These are phyloP conservation scores for Cystobasidium slooffiae DNA, from an alignment of 1,284 basidiomycete genomes.

Conservation along the genomic window DNA sequence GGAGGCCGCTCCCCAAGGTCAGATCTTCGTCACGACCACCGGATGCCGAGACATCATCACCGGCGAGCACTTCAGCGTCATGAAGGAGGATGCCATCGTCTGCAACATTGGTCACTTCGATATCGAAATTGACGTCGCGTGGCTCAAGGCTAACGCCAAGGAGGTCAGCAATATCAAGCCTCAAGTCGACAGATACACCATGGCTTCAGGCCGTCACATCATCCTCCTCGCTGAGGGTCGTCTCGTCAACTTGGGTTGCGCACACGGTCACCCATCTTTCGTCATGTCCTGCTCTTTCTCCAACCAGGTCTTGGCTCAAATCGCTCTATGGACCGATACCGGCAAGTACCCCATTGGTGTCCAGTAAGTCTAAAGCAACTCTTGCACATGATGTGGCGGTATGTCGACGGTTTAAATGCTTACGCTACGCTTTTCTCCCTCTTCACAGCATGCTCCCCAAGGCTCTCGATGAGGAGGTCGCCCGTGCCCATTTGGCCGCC, in stretches of 20 bases:
- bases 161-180: conserved; percentile 92
- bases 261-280: conserved; percentile 64
- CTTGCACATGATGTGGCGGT: conserved; percentile 44
- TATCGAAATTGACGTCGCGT: conserved; percentile 97
- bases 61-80: conserved; percentile 85
- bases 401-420: too few species aligned
- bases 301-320: conserved; percentile 98
- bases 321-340: conserved; percentile 93
- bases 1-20: conserved; percentile 82
- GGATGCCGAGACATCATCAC: conserved; percentile 99
- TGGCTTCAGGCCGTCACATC: conserved; percentile 87
- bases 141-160: conserved; percentile 93
- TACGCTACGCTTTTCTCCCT: conserved; percentile 19
- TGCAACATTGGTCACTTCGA: conserved; percentile 99
- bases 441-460: conserved; percentile 81
- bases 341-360: conserved; percentile 90
- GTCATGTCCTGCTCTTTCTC: conserved; percentile 99
- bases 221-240: conserved; percentile 98
- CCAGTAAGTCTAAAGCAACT: conserved; percentile 61
- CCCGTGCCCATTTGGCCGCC: conserved; percentile 81
- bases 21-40: conserved; percentile 98
- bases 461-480: conserved; percentile 98
- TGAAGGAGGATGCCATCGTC: conserved; percentile 99
- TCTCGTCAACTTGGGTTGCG: conserved; percentile 94
- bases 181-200: conserved; percentile 97